A percentile compares a stretch with the other conserved stretches of the same genome.
Conservation (phyloP, 805 yeast species). For the Zygosaccharomyces siamensis region DNA sequence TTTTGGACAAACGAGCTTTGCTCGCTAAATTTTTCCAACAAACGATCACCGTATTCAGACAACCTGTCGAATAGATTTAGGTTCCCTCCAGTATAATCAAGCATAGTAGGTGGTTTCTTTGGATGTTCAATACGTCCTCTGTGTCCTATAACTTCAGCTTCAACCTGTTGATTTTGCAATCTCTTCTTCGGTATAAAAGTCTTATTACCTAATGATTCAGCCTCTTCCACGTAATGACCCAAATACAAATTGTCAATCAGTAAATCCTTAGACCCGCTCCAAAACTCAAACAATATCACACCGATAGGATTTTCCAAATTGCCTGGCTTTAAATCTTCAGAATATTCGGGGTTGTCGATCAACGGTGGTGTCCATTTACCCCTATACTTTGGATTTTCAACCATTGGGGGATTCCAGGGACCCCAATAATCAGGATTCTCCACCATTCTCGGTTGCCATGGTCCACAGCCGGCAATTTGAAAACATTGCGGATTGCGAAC, state of each 20-base stretch:
- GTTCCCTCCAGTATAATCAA: background rate
- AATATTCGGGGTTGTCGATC: conserved; percentile 67
- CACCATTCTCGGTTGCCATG: conserved; percentile 65
- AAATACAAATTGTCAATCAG: conserved; percentile 79
- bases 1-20: conserved; percentile 1
- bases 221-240: conserved; percentile 80
- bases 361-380: conserved; percentile 73
- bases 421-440: conserved; percentile 72
- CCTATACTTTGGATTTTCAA: conserved; percentile 68
- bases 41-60: background rate
- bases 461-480: conserved; percentile 65
- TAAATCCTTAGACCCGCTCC: conserved; percentile 77
- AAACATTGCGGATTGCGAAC: conserved; percentile 72
- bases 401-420: conserved; percentile 65
- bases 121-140: background rate
- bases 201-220: conserved; percentile 73
- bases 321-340: conserved; percentile 53
- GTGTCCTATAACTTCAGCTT: conserved; percentile 19
- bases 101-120: conserved; percentile 1
- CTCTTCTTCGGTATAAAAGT: conserved; percentile 56
- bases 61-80: conserved; percentile 1
- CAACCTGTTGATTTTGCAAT: conserved; percentile 45
- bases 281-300: conserved; percentile 67
- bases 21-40: conserved; percentile 2
- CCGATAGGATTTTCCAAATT: conserved; percentile 68